A percentile compares a stretch with the other conserved stretches of the same genome.
Evolutionary conservation across 441 rosid genomes (phyloP).

Genomic region (Breynia disticha): DNA sequence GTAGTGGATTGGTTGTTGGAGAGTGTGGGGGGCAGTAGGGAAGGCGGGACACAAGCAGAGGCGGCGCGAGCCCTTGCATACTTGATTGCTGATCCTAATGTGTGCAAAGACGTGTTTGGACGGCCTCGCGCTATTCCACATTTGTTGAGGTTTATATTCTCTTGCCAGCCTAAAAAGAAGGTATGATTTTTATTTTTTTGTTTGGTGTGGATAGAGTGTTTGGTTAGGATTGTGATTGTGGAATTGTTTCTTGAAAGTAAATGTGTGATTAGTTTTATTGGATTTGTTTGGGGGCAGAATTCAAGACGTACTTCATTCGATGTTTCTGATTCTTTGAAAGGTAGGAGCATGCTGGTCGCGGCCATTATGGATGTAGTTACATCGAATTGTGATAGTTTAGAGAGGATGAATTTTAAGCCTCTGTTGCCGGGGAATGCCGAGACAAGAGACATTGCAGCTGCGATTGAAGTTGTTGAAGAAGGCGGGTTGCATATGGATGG

Average conservation of each 20-base stretch:
- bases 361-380: slow-evolving; percentile 97
- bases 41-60: slow-evolving; percentile 82
- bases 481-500: slow-evolving; percentile 79
- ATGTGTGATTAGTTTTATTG: slow-evolving; percentile 30
- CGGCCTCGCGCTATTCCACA: slow-evolving; percentile 78
- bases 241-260: too few species aligned
- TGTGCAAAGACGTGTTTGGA: slow-evolving; percentile 58
- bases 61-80: slow-evolving; percentile 91
- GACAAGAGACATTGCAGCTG: slow-evolving; percentile 80
- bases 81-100: slow-evolving; percentile 76
- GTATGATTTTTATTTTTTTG: slow-evolving; percentile 18
- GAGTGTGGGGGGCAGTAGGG: slow-evolving; percentile 55
- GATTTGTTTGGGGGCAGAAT: slow-evolving; percentile 92
- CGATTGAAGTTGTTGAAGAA: slow-evolving; percentile 87
- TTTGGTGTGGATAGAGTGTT: background rate
- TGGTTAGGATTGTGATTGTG: background rate
- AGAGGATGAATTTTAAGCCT: slow-evolving; percentile 45
- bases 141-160: slow-evolving; percentile 73
- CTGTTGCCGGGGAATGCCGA: slow-evolving; percentile 65
- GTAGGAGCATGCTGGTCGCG: slow-evolving; percentile 99
- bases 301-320: slow-evolving; percentile 93
- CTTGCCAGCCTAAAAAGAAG: slow-evolving; percentile 79
- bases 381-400: slow-evolving; percentile 58
- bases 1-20: slow-evolving; percentile 94
- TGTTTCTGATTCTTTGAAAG: slow-evolving; percentile 95